A percentile compares a stretch with the other conserved stretches of the same genome.
Conservation (phyloP, 108 stramenopile genomes). For the Nitzschia sp. region DNA sequence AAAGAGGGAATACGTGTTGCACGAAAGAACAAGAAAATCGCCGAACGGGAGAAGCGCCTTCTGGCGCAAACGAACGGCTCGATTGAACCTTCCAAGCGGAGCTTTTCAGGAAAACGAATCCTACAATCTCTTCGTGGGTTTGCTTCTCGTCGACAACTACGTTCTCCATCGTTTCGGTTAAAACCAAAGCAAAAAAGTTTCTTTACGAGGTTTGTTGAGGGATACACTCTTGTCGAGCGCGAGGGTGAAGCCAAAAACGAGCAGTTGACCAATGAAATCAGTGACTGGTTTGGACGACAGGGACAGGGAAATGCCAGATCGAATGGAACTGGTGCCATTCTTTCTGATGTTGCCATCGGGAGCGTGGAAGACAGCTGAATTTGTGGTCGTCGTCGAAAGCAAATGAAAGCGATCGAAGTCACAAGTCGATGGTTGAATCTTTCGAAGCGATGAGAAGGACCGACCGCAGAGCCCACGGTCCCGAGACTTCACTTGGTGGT, state of each 20-base stretch:
- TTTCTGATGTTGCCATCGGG: not conserved
- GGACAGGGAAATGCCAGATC: constrained; percentile 4
- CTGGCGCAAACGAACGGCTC: not conserved
- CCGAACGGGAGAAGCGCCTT: constrained; percentile 47
- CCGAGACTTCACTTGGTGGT: no score
- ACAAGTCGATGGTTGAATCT: no score
- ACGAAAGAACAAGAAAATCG: constrained; percentile 71
- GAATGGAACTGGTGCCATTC: not conserved
- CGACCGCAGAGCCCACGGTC: no score
- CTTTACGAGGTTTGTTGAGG: constrained; percentile 82
- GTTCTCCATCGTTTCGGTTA: not conserved
- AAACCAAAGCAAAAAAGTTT: constrained; percentile 59
- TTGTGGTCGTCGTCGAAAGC: no score
- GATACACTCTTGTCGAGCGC: constrained; percentile 65
- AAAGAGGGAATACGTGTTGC: constrained; percentile 78
- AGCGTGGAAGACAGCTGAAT: no score
- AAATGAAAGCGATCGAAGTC: no score
- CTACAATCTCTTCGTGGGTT: not conserved
- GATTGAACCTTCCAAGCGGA: not conserved
- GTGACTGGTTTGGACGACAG: constrained; percentile 76
- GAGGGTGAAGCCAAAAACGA: constrained; percentile 61
- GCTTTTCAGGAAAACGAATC: not conserved
- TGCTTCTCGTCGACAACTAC: not conserved
- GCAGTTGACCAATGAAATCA: constrained; percentile 67
- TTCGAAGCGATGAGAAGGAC: no score